Conservation (phyloP, 1,284 basidiomycete genomes). For the Rhodotorula sp. region DNA sequence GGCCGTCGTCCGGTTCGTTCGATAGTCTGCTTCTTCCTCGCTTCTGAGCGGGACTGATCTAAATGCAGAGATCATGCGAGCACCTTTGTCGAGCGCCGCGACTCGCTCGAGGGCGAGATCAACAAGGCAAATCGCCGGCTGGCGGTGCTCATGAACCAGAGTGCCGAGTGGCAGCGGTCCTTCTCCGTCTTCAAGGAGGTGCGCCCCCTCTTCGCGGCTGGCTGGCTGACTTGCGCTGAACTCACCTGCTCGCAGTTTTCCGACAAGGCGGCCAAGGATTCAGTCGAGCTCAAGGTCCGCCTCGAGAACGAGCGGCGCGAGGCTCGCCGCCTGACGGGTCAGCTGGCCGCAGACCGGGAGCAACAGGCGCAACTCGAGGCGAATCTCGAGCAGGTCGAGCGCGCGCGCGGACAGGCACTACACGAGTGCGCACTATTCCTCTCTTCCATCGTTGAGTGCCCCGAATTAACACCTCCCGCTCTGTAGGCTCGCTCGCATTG, state of each 20-base stretch:
- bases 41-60: background rate
- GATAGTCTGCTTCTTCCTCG: background rate
- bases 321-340: slow-evolving; percentile 31
- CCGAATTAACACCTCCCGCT: too few relatives aligned
- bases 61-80: slow-evolving; percentile 27
- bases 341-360: slow-evolving; percentile 16
- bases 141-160: slow-evolving; percentile 25
- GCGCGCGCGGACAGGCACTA: slow-evolving; percentile 30
- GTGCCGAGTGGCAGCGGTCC: slow-evolving; percentile 18
- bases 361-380: slow-evolving; percentile 14
- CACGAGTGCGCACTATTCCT: slow-evolving; percentile 12
- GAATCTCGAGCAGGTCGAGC: slow-evolving; percentile 26
- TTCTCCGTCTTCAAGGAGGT: slow-evolving; percentile 23
- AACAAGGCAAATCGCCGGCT: slow-evolving; percentile 17
- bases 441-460: background rate
- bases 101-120: slow-evolving; percentile 29
- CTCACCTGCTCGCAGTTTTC: slow-evolving; percentile 31
- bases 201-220: background rate
- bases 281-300: slow-evolving; percentile 33
- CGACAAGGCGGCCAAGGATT: slow-evolving; percentile 41
- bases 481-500: slow-evolving; percentile 37
- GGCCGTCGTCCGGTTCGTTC: slow-evolving; percentile 31
- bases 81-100: slow-evolving; percentile 43
- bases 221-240: slow-evolving; percentile 1
- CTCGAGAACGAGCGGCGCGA: slow-evolving; percentile 43